Conservation (phyloP, 441 rosid genomes). For the Populus trichocarpa region DNA sequence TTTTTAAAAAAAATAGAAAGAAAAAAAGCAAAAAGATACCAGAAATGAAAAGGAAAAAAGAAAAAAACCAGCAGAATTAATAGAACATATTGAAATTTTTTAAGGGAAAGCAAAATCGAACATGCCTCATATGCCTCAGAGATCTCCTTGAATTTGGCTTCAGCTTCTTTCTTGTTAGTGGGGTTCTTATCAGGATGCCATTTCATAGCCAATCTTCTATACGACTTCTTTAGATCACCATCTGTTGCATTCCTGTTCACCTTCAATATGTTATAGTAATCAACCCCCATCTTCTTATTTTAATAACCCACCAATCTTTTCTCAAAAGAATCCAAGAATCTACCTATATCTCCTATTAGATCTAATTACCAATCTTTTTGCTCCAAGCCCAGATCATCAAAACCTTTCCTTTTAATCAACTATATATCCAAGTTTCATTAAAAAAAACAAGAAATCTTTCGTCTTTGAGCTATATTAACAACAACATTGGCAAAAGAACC, state of each 20-base stretch:
- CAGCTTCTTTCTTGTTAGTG: constrained; percentile 73
- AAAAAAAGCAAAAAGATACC: no score
- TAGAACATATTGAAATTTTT: background rate
- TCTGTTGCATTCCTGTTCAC: constrained; percentile 73
- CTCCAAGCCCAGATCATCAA: constrained; percentile 17
- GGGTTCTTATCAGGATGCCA: constrained; percentile 99
- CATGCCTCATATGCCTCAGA: constrained; percentile 90
- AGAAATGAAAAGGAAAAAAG: no score
- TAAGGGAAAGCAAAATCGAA: background rate
- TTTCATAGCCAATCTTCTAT: constrained; percentile 79
- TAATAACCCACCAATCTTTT: constrained; percentile 1
- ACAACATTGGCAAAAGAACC: background rate
- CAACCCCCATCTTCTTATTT: constrained; percentile 57
- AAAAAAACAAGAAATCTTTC: background rate
- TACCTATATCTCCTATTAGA: background rate
- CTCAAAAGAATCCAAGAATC: background rate
- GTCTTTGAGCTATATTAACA: background rate
- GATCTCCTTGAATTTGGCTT: constrained; percentile 89
- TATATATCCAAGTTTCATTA: background rate
- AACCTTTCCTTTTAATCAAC: background rate
- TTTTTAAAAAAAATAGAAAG: background rate
- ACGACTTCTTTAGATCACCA: constrained; percentile 85
- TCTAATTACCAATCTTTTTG: constrained; percentile 4
- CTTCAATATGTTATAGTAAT: constrained; percentile 74
- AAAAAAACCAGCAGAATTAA: background rate